Evolutionary conservation across 768 basidiomycete genomes (phyloP).

Genomic region (Dioszegia aurantiaca): DNA sequence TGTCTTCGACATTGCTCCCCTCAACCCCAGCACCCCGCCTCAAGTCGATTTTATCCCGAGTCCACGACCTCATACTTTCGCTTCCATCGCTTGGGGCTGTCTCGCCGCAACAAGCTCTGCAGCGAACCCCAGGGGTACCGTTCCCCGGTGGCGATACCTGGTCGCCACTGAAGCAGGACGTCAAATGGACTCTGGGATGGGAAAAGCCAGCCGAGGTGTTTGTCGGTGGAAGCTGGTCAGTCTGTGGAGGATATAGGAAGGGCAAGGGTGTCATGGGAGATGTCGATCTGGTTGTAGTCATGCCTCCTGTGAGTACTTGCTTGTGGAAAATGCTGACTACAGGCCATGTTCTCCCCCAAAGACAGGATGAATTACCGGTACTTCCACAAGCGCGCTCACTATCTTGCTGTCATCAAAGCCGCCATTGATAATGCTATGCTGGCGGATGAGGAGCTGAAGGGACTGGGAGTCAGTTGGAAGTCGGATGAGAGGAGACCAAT

Average conservation of each 20-base stretch:
- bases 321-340: constrained; percentile 6
- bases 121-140: constrained; percentile 56
- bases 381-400: constrained; percentile 89
- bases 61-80: constrained; percentile 66
- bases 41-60: constrained; percentile 65
- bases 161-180: constrained; percentile 37
- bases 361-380: constrained; percentile 85
- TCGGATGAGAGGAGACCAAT: constrained; percentile 36
- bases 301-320: constrained; percentile 67
- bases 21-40: constrained; percentile 50
- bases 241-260: constrained; percentile 68
- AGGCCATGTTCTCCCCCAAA: constrained; percentile 84
- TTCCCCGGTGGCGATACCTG: constrained; percentile 55
- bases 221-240: constrained; percentile 82
- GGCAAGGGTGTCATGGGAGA: constrained; percentile 63
- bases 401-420: constrained; percentile 73
- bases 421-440: constrained; percentile 53
- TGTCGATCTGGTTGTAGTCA: constrained; percentile 79
- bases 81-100: constrained; percentile 62
- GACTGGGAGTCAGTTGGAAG: constrained; percentile 32
- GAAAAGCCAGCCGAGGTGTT: constrained; percentile 72
- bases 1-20: constrained; percentile 43
- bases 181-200: constrained; percentile 85
- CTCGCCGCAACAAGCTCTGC: constrained; percentile 64
- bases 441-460: constrained; percentile 21